Conservation (phyloP, 345 rosid species). For the Aquilaria sinensis region DNA sequence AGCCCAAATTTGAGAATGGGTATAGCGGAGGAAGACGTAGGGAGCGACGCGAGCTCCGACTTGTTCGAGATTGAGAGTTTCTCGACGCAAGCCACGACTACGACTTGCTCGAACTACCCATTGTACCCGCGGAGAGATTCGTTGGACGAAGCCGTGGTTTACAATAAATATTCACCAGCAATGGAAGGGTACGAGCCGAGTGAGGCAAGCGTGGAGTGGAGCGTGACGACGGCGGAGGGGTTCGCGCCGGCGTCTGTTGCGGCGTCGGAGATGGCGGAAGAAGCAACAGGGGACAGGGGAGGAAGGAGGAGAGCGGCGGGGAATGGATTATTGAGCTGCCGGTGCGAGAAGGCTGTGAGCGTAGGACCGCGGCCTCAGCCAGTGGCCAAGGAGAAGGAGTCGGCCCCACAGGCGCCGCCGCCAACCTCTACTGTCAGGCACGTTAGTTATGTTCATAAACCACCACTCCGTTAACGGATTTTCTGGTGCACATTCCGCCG, state of each 20-base stretch:
- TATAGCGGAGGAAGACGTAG: conserved; percentile 45
- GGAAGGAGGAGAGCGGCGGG: conserved; percentile 19
- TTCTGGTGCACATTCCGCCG: too few species aligned
- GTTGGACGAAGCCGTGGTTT: conserved; percentile 47
- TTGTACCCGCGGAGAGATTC: conserved; percentile 38
- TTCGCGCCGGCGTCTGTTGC: conserved; percentile 38
- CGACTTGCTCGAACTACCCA: conserved; percentile 10
- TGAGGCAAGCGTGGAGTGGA: conserved; percentile 91
- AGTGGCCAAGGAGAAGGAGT: conserved; percentile 18
- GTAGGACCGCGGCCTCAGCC: conserved; percentile 48
- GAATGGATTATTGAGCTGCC: conserved; percentile 48
- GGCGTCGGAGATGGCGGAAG: conserved; percentile 35
- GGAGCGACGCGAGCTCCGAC: conserved; percentile 92
- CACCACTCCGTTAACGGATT: conserved; percentile 18
- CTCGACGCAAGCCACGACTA: conserved; percentile 48
- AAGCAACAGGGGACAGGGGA: conserved; percentile 17
- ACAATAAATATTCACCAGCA: conserved; percentile 8
- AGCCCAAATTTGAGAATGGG: conserved; percentile 22
- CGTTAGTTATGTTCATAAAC: conserved; percentile 24
- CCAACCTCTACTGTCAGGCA: conserved; percentile 20
- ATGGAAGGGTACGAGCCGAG: conserved; percentile 79
- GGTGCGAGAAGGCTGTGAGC: conserved; percentile 73
- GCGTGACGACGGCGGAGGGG: conserved; percentile 78
- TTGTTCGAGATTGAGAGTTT: conserved; percentile 96
- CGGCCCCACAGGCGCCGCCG: conserved; percentile 11